A percentile compares a stretch with the other conserved stretches of the same genome.
Conservation (phyloP, 805 yeast genomes). For the Nakazawaea holstii region DNA sequence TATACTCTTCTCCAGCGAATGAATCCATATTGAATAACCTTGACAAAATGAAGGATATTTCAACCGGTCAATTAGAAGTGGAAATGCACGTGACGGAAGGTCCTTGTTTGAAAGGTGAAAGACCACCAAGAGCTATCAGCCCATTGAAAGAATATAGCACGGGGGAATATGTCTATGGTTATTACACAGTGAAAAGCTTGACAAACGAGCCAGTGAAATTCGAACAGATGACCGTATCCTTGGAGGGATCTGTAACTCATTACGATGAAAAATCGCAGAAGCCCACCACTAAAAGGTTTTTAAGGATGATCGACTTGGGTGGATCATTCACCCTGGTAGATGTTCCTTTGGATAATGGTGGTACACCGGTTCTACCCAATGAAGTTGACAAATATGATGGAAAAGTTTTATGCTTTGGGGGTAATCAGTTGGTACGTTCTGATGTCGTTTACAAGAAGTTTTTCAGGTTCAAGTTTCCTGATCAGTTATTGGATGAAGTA, state of each 20-base stretch:
- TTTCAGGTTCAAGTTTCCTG: constrained; percentile 52
- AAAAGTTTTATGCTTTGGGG: neutral
- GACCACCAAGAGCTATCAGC: constrained; percentile 16
- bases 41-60: neutral
- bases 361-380: neutral
- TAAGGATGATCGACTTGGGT: constrained; percentile 55
- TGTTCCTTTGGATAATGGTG: neutral
- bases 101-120: no score
- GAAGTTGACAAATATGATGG: neutral
- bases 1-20: neutral
- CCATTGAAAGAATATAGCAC: constrained; percentile 51
- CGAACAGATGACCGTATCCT: constrained; percentile 54
- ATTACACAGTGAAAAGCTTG: constrained; percentile 36
- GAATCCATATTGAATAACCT: neutral
- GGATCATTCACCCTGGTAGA: constrained; percentile 38
- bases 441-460: constrained; percentile 45
- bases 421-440: constrained; percentile 30
- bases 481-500: constrained; percentile 41
- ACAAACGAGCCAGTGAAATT: constrained; percentile 40
- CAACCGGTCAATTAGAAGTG: neutral
- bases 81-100: neutral
- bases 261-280: constrained; percentile 15
- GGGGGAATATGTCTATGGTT: constrained; percentile 62
- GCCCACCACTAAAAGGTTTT: constrained; percentile 24
- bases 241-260: constrained; percentile 34